phyloP scores from a whole-genome alignment of 176 grass and related monocot species.

The Coix lacrymajobi region DNA sequence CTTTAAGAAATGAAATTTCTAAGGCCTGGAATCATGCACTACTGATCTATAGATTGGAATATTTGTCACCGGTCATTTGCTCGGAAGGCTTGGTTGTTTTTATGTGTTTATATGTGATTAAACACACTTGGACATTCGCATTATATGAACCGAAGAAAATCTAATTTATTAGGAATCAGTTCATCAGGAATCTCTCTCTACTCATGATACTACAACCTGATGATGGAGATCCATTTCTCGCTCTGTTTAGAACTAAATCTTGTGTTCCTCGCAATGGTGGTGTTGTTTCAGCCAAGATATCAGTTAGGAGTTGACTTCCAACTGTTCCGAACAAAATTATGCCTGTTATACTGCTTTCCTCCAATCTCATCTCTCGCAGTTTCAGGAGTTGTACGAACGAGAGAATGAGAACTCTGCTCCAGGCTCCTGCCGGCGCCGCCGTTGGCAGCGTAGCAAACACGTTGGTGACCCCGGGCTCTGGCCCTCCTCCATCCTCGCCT shows the following conservation, averaged over 20 bases:
- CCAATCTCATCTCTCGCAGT: background rate
- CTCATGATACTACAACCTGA: background rate
- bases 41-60: background rate
- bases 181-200: background rate
- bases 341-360: background rate
- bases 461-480: background rate
- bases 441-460: background rate
- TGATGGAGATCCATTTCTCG: background rate
- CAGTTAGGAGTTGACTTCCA: background rate
- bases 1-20: background rate
- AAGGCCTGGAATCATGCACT: background rate
- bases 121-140: background rate
- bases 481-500: background rate
- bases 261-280: background rate
- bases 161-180: background rate
- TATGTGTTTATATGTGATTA: too few relatives aligned
- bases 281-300: background rate
- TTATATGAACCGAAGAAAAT: background rate
- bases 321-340: background rate
- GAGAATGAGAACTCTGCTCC: constrained; percentile 40
- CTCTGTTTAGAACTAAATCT: background rate
- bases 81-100: background rate
- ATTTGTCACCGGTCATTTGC: constrained; percentile 7
- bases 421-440: background rate
- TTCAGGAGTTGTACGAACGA: background rate